Evolutionary conservation across 306 rosid genomes (phyloP).

Genomic region (Castanopsis chinensis): DNA sequence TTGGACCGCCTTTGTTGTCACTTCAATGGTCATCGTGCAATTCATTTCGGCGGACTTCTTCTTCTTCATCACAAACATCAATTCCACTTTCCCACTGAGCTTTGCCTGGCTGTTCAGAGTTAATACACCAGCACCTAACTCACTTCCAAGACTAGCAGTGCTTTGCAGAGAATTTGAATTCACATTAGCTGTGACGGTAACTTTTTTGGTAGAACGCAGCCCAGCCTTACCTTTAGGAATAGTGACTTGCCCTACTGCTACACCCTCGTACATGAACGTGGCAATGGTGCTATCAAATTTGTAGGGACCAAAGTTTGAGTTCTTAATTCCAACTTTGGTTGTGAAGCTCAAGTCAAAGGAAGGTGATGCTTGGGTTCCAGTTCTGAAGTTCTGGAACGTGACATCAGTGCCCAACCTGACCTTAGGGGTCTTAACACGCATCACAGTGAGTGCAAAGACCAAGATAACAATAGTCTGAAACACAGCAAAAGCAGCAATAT

Average conservation of each 20-base stretch:
- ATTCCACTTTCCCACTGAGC: too few species aligned
- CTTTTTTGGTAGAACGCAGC: background rate
- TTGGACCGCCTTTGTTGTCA: background rate
- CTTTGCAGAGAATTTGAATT: background rate
- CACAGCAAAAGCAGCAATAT: too few species aligned
- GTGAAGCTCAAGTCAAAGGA: background rate
- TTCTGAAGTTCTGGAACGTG: background rate
- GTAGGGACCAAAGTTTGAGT: conserved; percentile 15
- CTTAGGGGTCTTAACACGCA: too few species aligned
- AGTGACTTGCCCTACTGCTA: background rate
- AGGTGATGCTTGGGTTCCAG: background rate
- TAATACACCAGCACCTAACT: background rate
- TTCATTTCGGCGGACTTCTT: background rate
- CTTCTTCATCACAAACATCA: too few species aligned
- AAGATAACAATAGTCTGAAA: too few species aligned
- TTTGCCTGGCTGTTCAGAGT: too few species aligned
- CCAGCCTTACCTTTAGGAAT: conserved; percentile 7
- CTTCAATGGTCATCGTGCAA: background rate
- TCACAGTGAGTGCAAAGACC: too few species aligned
- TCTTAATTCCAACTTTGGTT: background rate
- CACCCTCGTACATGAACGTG: background rate
- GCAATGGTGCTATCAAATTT: background rate
- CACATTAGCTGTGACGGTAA: background rate
- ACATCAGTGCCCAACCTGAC: background rate
- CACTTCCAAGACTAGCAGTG: too few species aligned